Percentiles rank a stretch among this genome's conserved stretches.
These are phyloP conservation scores for Fusarium falciforme DNA, from an alignment of 2,329 filamentous ascomycete species.

Conservation along the genomic window DNA sequence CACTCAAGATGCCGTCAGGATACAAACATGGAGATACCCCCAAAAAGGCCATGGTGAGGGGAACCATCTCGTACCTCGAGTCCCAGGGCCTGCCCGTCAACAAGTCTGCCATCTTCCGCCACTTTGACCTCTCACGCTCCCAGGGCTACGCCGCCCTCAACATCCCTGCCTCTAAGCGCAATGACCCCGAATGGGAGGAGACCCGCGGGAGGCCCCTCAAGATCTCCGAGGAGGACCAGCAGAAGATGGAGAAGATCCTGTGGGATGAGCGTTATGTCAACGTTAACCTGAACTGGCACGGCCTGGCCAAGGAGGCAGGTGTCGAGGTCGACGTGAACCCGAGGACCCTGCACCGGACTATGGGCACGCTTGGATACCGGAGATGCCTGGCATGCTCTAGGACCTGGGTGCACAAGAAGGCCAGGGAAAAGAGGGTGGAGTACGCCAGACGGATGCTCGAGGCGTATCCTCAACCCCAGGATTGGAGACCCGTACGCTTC, in stretches of 20 bases:
- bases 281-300: slow-evolving; percentile 49
- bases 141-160: slow-evolving; percentile 53
- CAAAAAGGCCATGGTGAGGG: slow-evolving; percentile 54
- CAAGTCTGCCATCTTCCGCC: slow-evolving; percentile 54
- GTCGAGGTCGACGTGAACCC: slow-evolving; percentile 48
- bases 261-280: slow-evolving; percentile 51
- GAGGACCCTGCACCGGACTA: slow-evolving; percentile 51
- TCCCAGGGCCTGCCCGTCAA: slow-evolving; percentile 52
- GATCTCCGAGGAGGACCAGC: slow-evolving; percentile 49
- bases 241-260: slow-evolving; percentile 52
- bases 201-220: slow-evolving; percentile 51
- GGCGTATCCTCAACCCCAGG: slow-evolving; percentile 44
- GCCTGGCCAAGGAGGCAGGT: slow-evolving; percentile 49
- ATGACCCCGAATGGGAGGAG: slow-evolving; percentile 54
- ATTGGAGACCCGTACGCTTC: slow-evolving; percentile 51
- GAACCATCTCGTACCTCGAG: slow-evolving; percentile 54
- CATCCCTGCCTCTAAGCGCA: slow-evolving; percentile 47
- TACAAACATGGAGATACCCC: slow-evolving; percentile 53
- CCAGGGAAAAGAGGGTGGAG: slow-evolving; percentile 49
- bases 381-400: slow-evolving; percentile 49
- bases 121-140: slow-evolving; percentile 53
- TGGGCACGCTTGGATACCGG: slow-evolving; percentile 52
- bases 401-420: slow-evolving; percentile 46
- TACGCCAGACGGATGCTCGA: slow-evolving; percentile 50
- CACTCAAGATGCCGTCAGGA: slow-evolving; percentile 43